Conservation (phyloP, 2,329 filamentous ascomycete species). For the Fusarium torulosum region DNA sequence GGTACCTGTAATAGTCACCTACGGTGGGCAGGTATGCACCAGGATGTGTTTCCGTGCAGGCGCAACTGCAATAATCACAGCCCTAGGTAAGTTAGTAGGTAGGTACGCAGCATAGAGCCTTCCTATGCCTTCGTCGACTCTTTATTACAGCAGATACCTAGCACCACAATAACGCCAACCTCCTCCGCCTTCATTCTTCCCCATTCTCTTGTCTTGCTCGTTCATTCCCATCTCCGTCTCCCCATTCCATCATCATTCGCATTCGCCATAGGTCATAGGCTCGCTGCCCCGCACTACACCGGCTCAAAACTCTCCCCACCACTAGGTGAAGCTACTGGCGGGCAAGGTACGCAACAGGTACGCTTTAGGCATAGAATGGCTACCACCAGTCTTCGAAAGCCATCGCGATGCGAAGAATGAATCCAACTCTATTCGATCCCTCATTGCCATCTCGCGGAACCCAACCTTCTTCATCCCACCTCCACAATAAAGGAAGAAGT, state of each 20-base stretch:
- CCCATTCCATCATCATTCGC: conserved; percentile 38
- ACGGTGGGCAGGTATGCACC: conserved; percentile 12
- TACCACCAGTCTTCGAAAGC: conserved; percentile 10
- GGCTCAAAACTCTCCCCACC: conserved; percentile 38
- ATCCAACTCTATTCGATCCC: conserved; percentile 8
- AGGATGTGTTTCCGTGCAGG: conserved; percentile 29
- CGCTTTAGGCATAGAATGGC: conserved; percentile 40
- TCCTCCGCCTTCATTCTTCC: conserved; percentile 41
- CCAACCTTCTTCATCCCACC: conserved; percentile 17
- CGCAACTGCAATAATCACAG: neutral
- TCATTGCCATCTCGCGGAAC: conserved; percentile 2
- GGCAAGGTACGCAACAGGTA: conserved; percentile 26
- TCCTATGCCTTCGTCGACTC: neutral
- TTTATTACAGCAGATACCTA: too few relatives aligned
- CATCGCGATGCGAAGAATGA: conserved; percentile 23
- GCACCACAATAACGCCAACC: conserved; percentile 12
- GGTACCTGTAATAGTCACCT: neutral
- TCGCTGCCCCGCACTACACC: conserved; percentile 34
- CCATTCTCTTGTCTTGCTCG: conserved; percentile 18
- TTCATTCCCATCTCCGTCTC: conserved; percentile 33
- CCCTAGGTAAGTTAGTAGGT: neutral
- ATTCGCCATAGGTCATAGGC: conserved; percentile 24
- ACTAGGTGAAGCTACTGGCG: conserved; percentile 25
- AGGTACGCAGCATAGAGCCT: too few relatives aligned
- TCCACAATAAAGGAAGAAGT: conserved; percentile 1